Base-by-base conservation (phyloP, 1,139 yeast species). In the Debaryomyces psychrophilus region DNA sequence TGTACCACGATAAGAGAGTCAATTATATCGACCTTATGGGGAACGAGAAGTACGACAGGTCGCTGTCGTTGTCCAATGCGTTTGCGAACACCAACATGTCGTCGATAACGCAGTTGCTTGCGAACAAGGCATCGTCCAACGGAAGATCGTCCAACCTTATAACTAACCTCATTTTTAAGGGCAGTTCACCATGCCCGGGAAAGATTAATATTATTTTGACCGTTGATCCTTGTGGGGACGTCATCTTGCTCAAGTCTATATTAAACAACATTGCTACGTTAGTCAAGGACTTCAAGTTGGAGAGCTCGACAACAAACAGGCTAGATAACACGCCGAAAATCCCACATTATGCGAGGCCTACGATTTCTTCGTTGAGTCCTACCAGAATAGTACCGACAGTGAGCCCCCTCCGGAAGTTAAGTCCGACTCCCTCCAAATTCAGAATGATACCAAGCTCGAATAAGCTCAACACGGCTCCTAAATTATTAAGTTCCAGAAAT, bases 11-110 rank as follows among this genome's bases (percentile, higher is more conserved):
- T 31, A 50, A 51, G 11, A 56, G 59, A 45, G 52, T 55, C 11
- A 63, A 69, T 1, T 60, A 62, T 42, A 59, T 68, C 43, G 73
- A 69, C 41, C 53, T 67, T 44, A 62, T 67, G 68, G 71, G 70
- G 2, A 63, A 63, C 49, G 71, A 67, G 47, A 62, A 60, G 47
- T 62, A 52, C 36, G 60, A 61, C 27, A 44, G 47, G 18, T 26
- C 49, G n/a, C 33, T 44, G 5, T 48, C 53, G 9, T 33, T 45
- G n/a, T 49, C 61, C 11, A 63, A 61, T 45, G 53, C 53, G 4
- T 65, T 66, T 54, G 70, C 70, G 22, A 66, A 65, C 48, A 49
- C 58, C 45, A 65, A 58, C 45, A 61, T 64, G 45, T 59, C 68
- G 9, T 58, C 72, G 8, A 65, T 66, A 41, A 64, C 69, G 18